A percentile compares a stretch with the other conserved stretches of the same genome.
Evolutionary conservation across 495 filamentous ascomycete species (phyloP).

Genomic region (Tricharina praecox): DNA sequence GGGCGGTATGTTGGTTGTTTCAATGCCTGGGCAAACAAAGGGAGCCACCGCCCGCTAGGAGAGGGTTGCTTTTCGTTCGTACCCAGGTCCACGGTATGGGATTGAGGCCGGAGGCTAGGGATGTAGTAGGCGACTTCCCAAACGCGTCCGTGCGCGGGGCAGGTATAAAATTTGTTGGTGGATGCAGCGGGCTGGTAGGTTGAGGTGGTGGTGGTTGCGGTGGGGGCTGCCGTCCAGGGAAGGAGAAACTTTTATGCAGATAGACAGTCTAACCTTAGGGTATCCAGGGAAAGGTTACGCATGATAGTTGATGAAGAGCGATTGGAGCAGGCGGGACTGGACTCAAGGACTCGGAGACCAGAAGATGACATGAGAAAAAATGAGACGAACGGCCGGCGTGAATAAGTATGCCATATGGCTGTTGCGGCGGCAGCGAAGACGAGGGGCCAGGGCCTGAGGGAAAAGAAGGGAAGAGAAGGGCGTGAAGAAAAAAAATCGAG

Average conservation of each 20-base stretch:
- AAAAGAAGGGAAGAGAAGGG: too few species aligned
- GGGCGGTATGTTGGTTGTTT: too few species aligned
- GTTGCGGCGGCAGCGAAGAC: too few species aligned
- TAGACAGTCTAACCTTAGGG: conserved; percentile 2
- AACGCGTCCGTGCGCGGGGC: not conserved
- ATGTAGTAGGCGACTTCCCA: not conserved
- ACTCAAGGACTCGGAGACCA: too few species aligned
- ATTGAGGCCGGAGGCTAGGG: conserved; percentile 12
- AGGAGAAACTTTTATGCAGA: not conserved
- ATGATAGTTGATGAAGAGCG: too few species aligned
- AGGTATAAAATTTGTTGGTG: conserved; percentile 4
- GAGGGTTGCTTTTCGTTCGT: too few species aligned
- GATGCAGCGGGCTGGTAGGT: conserved; percentile 2
- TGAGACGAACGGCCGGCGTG: not conserved
- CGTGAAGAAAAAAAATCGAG: not conserved
- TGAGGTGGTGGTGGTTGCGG: too few species aligned
- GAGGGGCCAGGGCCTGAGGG: too few species aligned
- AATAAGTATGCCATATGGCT: too few species aligned
- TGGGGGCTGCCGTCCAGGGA: not conserved
- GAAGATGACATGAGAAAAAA: not conserved
- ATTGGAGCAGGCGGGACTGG: too few species aligned
- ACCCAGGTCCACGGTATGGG: conserved; percentile 16
- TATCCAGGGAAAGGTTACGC: not conserved
- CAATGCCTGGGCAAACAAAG: too few species aligned
- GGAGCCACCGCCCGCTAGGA: too few species aligned